Conservation (phyloP, 2,329 filamentous ascomycete genomes). For the Paracorniculantispora psalliotae region DNA sequence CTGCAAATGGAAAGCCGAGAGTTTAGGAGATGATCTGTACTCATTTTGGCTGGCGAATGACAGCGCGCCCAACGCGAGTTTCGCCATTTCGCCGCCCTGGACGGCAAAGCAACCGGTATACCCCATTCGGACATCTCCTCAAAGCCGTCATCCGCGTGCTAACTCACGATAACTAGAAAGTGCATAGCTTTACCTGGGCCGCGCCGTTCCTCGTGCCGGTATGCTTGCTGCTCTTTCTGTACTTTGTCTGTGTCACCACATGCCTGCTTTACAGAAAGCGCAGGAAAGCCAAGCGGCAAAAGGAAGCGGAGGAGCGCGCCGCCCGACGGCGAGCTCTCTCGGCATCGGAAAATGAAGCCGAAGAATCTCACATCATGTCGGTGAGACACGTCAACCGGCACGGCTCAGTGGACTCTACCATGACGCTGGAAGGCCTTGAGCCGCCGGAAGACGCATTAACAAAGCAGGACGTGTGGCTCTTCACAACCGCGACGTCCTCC, state of each 20-base stretch:
- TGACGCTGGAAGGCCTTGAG: slow-evolving; percentile 8
- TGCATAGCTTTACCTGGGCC: slow-evolving; percentile 21
- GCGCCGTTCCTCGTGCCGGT: slow-evolving; percentile 27
- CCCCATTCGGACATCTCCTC: neutral
- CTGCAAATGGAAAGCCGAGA: slow-evolving; percentile 26
- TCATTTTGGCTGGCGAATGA: slow-evolving; percentile 25
- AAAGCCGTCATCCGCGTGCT: neutral
- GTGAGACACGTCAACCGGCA: slow-evolving; percentile 11
- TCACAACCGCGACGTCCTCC: slow-evolving; percentile 6
- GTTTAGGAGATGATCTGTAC: slow-evolving; percentile 24
- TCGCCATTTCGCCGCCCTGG: slow-evolving; percentile 30
- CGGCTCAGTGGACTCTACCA: slow-evolving; percentile 15
- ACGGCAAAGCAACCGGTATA: slow-evolving; percentile 22
- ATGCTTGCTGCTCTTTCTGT: slow-evolving; percentile 25
- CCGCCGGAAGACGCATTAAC: neutral
- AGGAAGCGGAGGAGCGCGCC: slow-evolving; percentile 10
- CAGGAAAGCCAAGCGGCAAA: slow-evolving; percentile 20
- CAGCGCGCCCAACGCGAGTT: slow-evolving; percentile 21
- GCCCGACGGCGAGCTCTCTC: neutral
- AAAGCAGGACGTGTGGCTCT: slow-evolving; percentile 15
- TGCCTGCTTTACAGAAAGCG: slow-evolving; percentile 26
- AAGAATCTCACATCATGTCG: slow-evolving; percentile 13
- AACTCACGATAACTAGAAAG: slow-evolving; percentile 16
- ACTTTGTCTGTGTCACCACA: slow-evolving; percentile 23
- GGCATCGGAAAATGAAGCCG: slow-evolving; percentile 15